Conservation (phyloP, 306 rosid genomes). For the Urtica urens region DNA sequence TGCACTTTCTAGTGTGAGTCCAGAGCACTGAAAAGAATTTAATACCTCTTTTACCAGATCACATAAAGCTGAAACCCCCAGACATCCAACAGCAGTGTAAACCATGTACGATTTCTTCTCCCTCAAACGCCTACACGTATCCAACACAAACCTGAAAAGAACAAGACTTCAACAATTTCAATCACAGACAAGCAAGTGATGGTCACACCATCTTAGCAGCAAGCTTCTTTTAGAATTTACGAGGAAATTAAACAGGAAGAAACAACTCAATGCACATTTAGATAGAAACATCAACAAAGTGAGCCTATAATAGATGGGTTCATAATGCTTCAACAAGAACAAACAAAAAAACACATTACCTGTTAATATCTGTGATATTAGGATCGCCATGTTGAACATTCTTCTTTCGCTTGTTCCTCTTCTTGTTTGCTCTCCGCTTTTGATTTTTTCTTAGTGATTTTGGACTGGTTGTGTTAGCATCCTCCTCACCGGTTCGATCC, state of each 20-base stretch:
- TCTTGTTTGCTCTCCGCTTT: slow-evolving; percentile 46
- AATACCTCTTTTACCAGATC: slow-evolving; percentile 79
- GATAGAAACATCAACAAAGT: not conserved
- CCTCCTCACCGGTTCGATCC: slow-evolving; percentile 21
- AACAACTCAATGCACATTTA: not conserved
- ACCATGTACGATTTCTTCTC: slow-evolving; percentile 84
- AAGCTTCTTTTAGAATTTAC: not conserved
- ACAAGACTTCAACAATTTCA: slow-evolving; percentile 8
- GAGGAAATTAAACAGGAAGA: not conserved
- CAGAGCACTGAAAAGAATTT: slow-evolving; percentile 9
- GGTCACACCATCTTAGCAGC: no score
- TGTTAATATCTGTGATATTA: slow-evolving; percentile 36
- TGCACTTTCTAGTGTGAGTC: no score
- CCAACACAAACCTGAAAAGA: slow-evolving; percentile 60
- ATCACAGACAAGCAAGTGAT: slow-evolving; percentile 3
- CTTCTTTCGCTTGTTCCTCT: slow-evolving; percentile 45
- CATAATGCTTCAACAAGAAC: not conserved
- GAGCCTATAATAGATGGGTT: not conserved
- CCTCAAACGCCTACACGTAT: slow-evolving; percentile 51
- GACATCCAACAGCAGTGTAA: slow-evolving; percentile 80
- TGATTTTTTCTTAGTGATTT: slow-evolving; percentile 26
- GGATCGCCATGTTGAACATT: slow-evolving; percentile 17
- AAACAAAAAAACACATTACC: slow-evolving; percentile 20
- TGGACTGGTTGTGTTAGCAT: slow-evolving; percentile 14
- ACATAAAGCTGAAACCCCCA: slow-evolving; percentile 60